Conservation (phyloP, 805 yeast species). For the Wickerhamia fluorescens region DNA sequence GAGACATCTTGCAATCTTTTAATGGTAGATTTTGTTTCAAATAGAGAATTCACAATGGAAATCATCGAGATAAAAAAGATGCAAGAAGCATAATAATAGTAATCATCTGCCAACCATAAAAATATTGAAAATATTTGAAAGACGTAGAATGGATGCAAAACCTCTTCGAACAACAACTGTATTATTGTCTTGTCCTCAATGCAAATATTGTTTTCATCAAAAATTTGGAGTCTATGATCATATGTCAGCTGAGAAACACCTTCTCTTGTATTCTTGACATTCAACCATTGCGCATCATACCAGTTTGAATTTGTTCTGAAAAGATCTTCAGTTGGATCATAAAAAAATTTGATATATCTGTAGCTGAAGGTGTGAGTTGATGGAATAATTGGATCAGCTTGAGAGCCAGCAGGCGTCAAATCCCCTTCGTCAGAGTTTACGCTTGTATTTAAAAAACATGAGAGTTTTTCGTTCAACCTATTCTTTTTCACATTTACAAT, state of each 20-base stretch:
- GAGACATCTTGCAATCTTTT: slow-evolving; percentile 68
- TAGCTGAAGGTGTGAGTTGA: slow-evolving; percentile 66
- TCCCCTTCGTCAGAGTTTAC: slow-evolving; percentile 19
- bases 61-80: slow-evolving; percentile 79
- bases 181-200: slow-evolving; percentile 63
- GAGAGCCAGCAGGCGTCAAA: slow-evolving; percentile 9
- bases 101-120: slow-evolving; percentile 88
- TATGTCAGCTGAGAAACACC: slow-evolving; percentile 69
- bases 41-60: slow-evolving; percentile 70
- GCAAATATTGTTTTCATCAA: slow-evolving; percentile 71
- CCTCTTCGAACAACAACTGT: slow-evolving; percentile 74
- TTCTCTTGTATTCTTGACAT: slow-evolving; percentile 43
- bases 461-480: slow-evolving; percentile 65
- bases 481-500: slow-evolving; percentile 48
- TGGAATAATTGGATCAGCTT: slow-evolving; percentile 63
- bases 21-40: slow-evolving; percentile 80
- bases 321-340: slow-evolving; percentile 81
- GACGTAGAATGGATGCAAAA: slow-evolving; percentile 89
- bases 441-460: slow-evolving; percentile 48
- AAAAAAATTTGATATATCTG: slow-evolving; percentile 75
- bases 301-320: slow-evolving; percentile 80
- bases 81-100: slow-evolving; percentile 90
- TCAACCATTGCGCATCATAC: slow-evolving; percentile 77
- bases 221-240: slow-evolving; percentile 64
- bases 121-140: slow-evolving; percentile 90